phyloP scores from a whole-genome alignment of 202 grass and related monocot genomes.

The Elaeis oleifera region DNA sequence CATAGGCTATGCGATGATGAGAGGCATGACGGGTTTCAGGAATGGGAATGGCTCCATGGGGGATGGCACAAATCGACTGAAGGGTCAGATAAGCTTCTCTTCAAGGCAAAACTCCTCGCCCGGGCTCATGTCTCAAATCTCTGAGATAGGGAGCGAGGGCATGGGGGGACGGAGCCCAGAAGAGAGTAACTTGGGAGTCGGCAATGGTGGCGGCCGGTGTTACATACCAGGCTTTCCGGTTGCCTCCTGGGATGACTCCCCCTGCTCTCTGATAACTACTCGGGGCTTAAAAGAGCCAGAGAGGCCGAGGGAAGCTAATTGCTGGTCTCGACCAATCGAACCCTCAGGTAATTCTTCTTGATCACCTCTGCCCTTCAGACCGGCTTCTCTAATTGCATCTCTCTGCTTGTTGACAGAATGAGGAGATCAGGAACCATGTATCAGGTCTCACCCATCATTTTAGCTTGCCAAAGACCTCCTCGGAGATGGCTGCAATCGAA shows the following conservation, averaged over 20 bases:
- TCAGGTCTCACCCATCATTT: constrained; percentile 54
- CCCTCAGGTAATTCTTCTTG: constrained; percentile 30
- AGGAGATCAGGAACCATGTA: not conserved
- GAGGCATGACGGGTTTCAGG: constrained; percentile 32
- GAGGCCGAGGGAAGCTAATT: constrained; percentile 19
- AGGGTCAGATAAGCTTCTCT: constrained; percentile 87
- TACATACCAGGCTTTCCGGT: constrained; percentile 53
- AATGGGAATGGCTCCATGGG: constrained; percentile 18
- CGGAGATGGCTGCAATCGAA: constrained; percentile 70
- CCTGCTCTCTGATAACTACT: constrained; percentile 51
- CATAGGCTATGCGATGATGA: constrained; percentile 72
- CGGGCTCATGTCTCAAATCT: constrained; percentile 86
- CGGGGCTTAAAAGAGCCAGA: constrained; percentile 46
- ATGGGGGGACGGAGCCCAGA: constrained; percentile 53
- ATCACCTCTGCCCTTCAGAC: not conserved
- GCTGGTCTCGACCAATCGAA: constrained; percentile 27
- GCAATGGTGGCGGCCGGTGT: constrained; percentile 17
- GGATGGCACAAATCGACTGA: constrained; percentile 30
- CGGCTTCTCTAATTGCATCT: not conserved
- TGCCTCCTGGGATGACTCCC: constrained; percentile 68
- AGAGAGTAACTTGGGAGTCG: constrained; percentile 3
- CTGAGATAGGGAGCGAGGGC: constrained; percentile 80
- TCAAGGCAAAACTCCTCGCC: constrained; percentile 59
- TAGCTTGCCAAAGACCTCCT: constrained; percentile 71
- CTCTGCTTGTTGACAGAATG: constrained; percentile 37